These are phyloP conservation scores for Thielaviopsis ethacetica DNA, from an alignment of 2,329 filamentous ascomycete species.

Conservation along the genomic window DNA sequence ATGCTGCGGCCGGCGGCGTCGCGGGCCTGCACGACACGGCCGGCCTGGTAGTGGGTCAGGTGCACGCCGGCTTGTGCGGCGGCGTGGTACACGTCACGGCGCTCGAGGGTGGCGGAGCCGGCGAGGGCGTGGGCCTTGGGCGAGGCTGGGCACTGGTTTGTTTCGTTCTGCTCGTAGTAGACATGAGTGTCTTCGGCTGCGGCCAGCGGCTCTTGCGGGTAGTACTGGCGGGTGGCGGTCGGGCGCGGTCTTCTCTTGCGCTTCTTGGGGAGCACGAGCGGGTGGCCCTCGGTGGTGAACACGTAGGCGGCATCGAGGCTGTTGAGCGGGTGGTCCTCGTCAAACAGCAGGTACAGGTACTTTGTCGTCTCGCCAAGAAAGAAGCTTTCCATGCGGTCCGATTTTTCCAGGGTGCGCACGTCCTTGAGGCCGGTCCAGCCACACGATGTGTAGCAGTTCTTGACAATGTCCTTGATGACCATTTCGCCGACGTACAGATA, in stretches of 20 bases:
- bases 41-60: slow-evolving; percentile 51
- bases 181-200: slow-evolving; percentile 18
- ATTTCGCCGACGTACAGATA: slow-evolving; percentile 94
- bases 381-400: slow-evolving; percentile 96
- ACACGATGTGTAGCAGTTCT: slow-evolving; percentile 77
- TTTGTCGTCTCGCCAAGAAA: slow-evolving; percentile 94
- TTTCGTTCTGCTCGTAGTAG: slow-evolving; percentile 30
- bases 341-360: slow-evolving; percentile 85
- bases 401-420: slow-evolving; percentile 67
- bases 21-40: slow-evolving; percentile 25
- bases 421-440: slow-evolving; percentile 86
- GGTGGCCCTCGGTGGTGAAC: slow-evolving; percentile 92
- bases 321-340: slow-evolving; percentile 73
- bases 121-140: slow-evolving; percentile 45
- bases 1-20: slow-evolving; percentile 28
- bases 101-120: slow-evolving; percentile 63
- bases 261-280: slow-evolving; percentile 56
- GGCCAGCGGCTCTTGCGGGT: slow-evolving; percentile 4
- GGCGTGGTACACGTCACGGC: slow-evolving; percentile 74
- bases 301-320: slow-evolving; percentile 74
- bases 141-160: slow-evolving; percentile 50
- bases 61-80: slow-evolving; percentile 72
- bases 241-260: slow-evolving; percentile 1
- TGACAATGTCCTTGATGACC: slow-evolving; percentile 74
- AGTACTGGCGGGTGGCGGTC: neutral